Evolutionary conservation across 257 asterid genomes (phyloP).

Genomic region (Solanum neorickii): DNA sequence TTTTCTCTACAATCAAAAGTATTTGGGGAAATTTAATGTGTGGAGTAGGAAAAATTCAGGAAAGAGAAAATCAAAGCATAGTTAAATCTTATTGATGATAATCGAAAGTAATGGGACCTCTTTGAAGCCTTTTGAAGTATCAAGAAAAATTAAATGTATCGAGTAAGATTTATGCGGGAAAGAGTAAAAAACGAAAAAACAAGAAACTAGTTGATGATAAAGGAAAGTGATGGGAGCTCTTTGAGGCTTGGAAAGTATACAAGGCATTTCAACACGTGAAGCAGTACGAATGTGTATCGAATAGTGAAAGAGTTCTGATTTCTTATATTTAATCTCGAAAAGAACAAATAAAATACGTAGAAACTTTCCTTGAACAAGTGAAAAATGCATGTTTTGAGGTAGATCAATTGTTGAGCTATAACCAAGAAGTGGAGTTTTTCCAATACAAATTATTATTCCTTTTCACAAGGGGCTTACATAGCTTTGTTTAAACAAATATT

Average conservation of each 20-base stretch:
- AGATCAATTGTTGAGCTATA: background rate
- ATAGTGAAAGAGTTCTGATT: background rate
- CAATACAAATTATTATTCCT: too few species aligned
- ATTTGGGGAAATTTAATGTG: too few species aligned
- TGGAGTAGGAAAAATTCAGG: too few species aligned
- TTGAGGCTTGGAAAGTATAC: background rate
- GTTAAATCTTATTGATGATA: background rate
- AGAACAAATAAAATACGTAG: background rate
- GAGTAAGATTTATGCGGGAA: background rate
- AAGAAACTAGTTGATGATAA: background rate
- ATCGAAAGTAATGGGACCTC: background rate
- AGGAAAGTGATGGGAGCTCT: background rate
- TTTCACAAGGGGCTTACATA: background rate
- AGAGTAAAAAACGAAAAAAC: background rate
- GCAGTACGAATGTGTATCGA: background rate
- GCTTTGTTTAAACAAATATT: background rate
- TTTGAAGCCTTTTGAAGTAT: background rate
- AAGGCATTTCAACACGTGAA: background rate
- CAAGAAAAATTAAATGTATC: background rate
- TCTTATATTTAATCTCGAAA: background rate
- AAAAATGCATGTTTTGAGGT: background rate
- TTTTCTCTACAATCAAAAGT: too few species aligned
- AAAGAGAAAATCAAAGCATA: background rate
- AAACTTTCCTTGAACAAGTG: background rate
- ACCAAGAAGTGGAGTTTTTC: background rate